A percentile compares a stretch with the other conserved stretches of the same genome.
Conservation (phyloP, 116 monocot genomes). For the Phalaenopsis hybrid region DNA sequence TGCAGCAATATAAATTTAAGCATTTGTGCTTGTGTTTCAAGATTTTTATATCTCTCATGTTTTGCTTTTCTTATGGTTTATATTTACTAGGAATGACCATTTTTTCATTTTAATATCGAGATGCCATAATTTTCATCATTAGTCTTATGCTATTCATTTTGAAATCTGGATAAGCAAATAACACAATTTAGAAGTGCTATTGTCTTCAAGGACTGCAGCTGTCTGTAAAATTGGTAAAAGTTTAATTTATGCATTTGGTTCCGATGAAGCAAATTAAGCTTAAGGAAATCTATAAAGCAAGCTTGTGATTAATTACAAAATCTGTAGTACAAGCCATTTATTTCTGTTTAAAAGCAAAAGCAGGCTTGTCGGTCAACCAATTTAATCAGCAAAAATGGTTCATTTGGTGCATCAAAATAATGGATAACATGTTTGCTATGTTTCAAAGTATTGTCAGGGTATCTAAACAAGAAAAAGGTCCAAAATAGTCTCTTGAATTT, state of each 20-base stretch:
- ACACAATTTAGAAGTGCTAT: too few species aligned
- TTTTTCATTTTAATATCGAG: too few species aligned
- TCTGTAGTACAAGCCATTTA: not conserved
- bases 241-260: not conserved
- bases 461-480: not conserved
- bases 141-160: too few species aligned
- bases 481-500: too few species aligned
- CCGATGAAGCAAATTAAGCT: not conserved
- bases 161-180: too few species aligned
- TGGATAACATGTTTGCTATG: not conserved
- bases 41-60: too few species aligned
- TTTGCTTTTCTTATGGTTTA: too few species aligned
- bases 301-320: not conserved
- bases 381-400: not conserved
- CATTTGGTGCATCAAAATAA: not conserved
- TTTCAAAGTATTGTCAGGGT: not conserved
- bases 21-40: not conserved
- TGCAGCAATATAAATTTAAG: not conserved
- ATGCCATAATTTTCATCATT: too few species aligned
- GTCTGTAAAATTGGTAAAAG: too few species aligned
- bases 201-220: too few species aligned
- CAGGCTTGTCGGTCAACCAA: not conserved
- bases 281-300: not conserved
- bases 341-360: not conserved
- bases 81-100: too few species aligned